These are phyloP conservation scores for Venturia oleaginea DNA, from an alignment of 2,329 filamentous ascomycete species.

Conservation along the genomic window DNA sequence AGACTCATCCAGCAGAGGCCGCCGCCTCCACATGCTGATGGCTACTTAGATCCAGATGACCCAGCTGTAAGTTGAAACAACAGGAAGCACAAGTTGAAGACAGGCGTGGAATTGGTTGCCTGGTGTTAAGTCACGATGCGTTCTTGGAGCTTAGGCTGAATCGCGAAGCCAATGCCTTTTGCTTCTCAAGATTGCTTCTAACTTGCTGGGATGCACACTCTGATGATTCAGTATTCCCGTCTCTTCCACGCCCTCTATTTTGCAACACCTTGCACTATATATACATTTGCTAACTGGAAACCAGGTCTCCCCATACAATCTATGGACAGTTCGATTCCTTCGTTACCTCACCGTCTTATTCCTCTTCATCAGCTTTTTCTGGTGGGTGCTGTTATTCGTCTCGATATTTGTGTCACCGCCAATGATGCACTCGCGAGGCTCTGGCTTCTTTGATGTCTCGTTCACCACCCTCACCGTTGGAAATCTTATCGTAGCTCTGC, in stretches of 20 bases:
- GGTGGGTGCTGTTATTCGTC: conserved; percentile 87
- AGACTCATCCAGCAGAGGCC: conserved; percentile 52
- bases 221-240: too few relatives aligned
- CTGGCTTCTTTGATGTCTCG: conserved; percentile 83
- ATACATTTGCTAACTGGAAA: conserved; percentile 17
- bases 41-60: conserved; percentile 68
- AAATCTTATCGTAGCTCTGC: conserved; percentile 63
- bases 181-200: neutral
- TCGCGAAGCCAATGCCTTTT: neutral
- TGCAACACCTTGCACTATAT: too few relatives aligned
- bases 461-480: conserved; percentile 71
- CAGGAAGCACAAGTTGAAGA: neutral
- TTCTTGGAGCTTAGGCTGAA: neutral
- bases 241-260: neutral
- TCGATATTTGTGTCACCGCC: conserved; percentile 87
- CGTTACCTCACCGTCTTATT: conserved; percentile 72
- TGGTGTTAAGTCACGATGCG: neutral
- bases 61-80: conserved; percentile 56
- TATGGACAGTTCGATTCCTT: conserved; percentile 78
- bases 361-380: conserved; percentile 66
- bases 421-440: conserved; percentile 74
- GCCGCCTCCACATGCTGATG: conserved; percentile 51
- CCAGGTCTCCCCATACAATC: conserved; percentile 77
- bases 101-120: neutral
- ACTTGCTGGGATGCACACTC: too few relatives aligned